Conservation (phyloP, 1,139 yeast species). For the Spathaspora jeffriesii region DNA sequence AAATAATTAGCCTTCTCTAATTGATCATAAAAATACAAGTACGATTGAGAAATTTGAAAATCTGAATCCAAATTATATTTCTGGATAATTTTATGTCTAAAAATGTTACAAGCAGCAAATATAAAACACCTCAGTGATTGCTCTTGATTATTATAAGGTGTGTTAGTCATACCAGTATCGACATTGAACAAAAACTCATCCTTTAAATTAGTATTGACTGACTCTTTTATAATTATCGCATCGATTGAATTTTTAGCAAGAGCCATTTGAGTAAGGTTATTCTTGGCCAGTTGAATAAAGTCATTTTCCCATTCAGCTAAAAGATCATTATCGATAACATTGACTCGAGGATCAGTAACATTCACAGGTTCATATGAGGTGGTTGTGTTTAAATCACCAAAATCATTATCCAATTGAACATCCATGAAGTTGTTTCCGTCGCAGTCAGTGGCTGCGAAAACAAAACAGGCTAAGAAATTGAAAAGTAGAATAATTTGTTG, state of each 20-base stretch:
- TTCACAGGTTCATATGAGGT: too few species aligned
- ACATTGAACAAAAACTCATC: conserved; percentile 59
- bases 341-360: conserved; percentile 1
- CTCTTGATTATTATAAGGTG: conserved; percentile 74
- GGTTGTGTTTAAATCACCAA: background rate
- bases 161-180: conserved; percentile 62
- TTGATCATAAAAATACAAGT: conserved; percentile 35
- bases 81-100: conserved; percentile 63
- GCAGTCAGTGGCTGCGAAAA: background rate
- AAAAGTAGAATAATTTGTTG: background rate
- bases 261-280: conserved; percentile 59
- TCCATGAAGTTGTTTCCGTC: background rate
- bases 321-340: conserved; percentile 30
- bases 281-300: conserved; percentile 52
- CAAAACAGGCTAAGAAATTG: background rate
- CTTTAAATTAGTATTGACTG: conserved; percentile 19
- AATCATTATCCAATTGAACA: background rate
- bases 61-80: conserved; percentile 62
- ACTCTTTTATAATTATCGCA: conserved; percentile 37
- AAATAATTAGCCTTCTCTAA: conserved; percentile 62
- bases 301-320: conserved; percentile 53
- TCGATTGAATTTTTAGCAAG: conserved; percentile 52
- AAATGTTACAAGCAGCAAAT: conserved; percentile 76
- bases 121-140: conserved; percentile 86
- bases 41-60: conserved; percentile 69